Conservation (phyloP, 208 protist genomes). For the Porcisia deanei region DNA sequence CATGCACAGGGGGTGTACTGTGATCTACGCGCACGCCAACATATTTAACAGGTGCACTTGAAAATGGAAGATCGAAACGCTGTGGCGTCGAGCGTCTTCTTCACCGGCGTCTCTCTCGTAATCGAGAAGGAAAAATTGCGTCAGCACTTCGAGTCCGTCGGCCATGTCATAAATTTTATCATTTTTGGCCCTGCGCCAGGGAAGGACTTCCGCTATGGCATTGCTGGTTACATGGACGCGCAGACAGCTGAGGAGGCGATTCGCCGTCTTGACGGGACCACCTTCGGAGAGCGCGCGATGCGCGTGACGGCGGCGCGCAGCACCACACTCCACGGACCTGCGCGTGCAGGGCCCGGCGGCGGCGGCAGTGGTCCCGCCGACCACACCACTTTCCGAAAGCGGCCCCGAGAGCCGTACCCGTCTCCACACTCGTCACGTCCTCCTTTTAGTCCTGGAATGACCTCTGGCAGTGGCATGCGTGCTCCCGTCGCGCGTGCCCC, state of each 20-base stretch:
- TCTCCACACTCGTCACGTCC: constrained; percentile 4
- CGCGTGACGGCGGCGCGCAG: constrained; percentile 50
- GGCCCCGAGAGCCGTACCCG: constrained; percentile 26
- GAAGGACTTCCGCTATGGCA: constrained; percentile 75
- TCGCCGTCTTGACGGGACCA: constrained; percentile 65
- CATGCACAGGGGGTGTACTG: background rate
- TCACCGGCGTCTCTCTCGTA: constrained; percentile 77
- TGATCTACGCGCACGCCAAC: background rate
- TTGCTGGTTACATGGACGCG: constrained; percentile 82
- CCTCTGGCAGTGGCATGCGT: constrained; percentile 16
- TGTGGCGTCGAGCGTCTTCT: constrained; percentile 64
- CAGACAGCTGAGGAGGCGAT: constrained; percentile 78
- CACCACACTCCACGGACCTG: constrained; percentile 20
- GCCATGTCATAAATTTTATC: constrained; percentile 75
- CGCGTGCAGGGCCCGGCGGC: constrained; percentile 25
- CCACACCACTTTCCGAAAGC: constrained; percentile 32
- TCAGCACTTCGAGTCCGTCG: constrained; percentile 86
- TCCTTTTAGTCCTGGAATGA: background rate
- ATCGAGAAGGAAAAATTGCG: constrained; percentile 60
- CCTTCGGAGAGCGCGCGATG: constrained; percentile 73
- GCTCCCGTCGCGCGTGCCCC: constrained; percentile 13
- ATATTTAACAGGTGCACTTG: background rate
- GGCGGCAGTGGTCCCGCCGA: constrained; percentile 24
- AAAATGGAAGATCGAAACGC: constrained; percentile 21
- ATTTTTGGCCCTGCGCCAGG: constrained; percentile 60